Evolutionary conservation across 176 grass and related monocot species (phyloP), one percentile per base, ranked within the genome.

Genomic region (Eragrostis nindensis): DNA sequence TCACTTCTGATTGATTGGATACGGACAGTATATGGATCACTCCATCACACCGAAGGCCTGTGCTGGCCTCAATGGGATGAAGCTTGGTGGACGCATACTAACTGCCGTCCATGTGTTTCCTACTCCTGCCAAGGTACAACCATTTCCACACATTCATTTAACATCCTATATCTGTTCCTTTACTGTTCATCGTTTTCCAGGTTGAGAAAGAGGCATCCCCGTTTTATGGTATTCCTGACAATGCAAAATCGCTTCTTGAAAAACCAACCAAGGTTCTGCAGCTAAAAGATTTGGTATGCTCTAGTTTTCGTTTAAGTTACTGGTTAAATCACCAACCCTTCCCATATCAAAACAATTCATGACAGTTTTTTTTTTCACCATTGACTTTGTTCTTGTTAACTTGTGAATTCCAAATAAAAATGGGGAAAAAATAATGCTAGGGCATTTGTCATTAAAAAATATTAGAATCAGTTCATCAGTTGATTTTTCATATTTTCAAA

Each of bases 1-100:
- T 82, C 67, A 80, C 40, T 60, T 63, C 27, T 83, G 41, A 72
- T 38, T 32, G 66, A 84, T 93, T 83, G 70, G 57, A 76, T 87
- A 32, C 71, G 78, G 56, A 47, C 85, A 98, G 96, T 98, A 91
- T 64, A 68, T 62, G 15, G 97, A 99, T 90, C 89, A 82, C 80
- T 89, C 90, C 32, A 67, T 91, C 47, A 93, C 97, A 88, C 78
- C 76, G 36, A 95, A 91, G 83, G 97, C 97, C 63, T 99, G 97
- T 85, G 88, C 93, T 88, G 93, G 97, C 78, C 80, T 99, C 57
- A 99, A 88, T 48, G 97, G 97, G 43, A 99, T 99, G 92, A 93
- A 82, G 78, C 84, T 99, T 73, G 97, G 92, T 71, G 87, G 92
- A 79, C 68, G 73, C 59, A 54, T 90, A 72, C 47, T 99, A 47